These are phyloP conservation scores for Pyrus bretschneideri DNA, from an alignment of 306 rosid genomes.

Conservation along the genomic window DNA sequence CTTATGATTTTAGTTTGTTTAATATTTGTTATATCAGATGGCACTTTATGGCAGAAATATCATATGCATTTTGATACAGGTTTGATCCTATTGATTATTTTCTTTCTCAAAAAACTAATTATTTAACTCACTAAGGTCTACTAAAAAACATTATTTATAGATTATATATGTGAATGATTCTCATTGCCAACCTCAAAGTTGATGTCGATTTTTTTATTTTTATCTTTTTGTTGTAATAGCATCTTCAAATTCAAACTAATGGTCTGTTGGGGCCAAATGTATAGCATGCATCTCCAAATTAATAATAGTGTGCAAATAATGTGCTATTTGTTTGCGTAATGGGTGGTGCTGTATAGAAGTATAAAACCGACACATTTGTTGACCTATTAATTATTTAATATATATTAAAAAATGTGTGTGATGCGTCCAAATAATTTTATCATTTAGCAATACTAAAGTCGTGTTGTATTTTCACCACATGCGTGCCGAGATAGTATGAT, in stretches of 20 bases:
- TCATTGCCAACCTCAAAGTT: background rate
- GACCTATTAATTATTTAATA: background rate
- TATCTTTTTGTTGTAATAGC: too few relatives aligned
- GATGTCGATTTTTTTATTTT: background rate
- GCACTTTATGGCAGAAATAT: too few relatives aligned
- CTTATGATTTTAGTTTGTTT: background rate
- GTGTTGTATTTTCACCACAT: too few relatives aligned
- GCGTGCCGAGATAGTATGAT: background rate
- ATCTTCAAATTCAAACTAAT: too few relatives aligned
- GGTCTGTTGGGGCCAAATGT: background rate
- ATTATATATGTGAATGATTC: background rate
- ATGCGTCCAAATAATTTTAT: background rate
- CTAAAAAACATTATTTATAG: too few relatives aligned
- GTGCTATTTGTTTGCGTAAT: background rate
- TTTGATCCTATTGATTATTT: accelerated
- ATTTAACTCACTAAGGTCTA: background rate
- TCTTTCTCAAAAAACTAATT: accelerated
- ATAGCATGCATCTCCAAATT: background rate
- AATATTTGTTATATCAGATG: background rate
- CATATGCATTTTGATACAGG: accelerated
- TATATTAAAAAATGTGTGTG: too few relatives aligned
- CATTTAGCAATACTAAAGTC: background rate
- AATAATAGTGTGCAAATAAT: background rate
- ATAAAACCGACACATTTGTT: too few relatives aligned
- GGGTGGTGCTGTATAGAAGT: too few relatives aligned